Evolutionary conservation across 1,284 basidiomycete species (phyloP).

Genomic region (Moesziomyces sp.): DNA sequence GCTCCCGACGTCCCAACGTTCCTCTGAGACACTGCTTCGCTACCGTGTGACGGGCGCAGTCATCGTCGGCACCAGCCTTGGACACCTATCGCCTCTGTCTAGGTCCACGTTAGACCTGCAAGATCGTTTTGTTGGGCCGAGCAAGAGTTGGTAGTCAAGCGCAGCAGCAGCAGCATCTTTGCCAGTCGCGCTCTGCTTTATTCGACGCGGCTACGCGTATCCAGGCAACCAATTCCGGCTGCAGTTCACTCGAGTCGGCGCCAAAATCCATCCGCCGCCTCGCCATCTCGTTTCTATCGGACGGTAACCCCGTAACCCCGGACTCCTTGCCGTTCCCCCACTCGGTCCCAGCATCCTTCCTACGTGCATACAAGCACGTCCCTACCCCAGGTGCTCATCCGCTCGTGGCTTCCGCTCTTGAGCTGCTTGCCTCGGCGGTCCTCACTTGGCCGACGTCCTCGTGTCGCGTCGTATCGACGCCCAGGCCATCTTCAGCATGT

Average conservation of each 20-base stretch:
- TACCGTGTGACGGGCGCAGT: neutral
- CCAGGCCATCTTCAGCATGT: conserved; percentile 15
- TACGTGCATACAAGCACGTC: neutral
- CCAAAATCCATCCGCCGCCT: conserved; percentile 17
- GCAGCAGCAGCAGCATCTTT: neutral
- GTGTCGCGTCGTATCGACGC: neutral
- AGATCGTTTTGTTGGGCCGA: too few species aligned
- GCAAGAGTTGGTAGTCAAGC: too few species aligned
- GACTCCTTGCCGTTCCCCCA: conserved; percentile 13
- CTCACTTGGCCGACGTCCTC: neutral
- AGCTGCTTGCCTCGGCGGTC: too few species aligned
- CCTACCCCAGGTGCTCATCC: conserved; percentile 3
- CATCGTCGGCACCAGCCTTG: neutral
- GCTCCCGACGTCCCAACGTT: neutral
- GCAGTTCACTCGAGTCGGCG: neutral
- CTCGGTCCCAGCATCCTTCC: conserved; percentile 1
- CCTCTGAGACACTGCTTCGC: neutral
- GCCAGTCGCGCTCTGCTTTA: neutral
- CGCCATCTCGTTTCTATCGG: conserved; percentile 15
- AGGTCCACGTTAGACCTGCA: too few species aligned
- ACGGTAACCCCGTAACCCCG: conserved; percentile 37
- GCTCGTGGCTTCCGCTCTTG: neutral
- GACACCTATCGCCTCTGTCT: too few species aligned
- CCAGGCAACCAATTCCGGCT: neutral
- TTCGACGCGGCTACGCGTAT: neutral